A percentile compares a stretch with the other conserved stretches of the same genome.
These are phyloP conservation scores for Ganoderma lucidum DNA, from an alignment of 1,284 basidiomycete species.

Conservation along the genomic window DNA sequence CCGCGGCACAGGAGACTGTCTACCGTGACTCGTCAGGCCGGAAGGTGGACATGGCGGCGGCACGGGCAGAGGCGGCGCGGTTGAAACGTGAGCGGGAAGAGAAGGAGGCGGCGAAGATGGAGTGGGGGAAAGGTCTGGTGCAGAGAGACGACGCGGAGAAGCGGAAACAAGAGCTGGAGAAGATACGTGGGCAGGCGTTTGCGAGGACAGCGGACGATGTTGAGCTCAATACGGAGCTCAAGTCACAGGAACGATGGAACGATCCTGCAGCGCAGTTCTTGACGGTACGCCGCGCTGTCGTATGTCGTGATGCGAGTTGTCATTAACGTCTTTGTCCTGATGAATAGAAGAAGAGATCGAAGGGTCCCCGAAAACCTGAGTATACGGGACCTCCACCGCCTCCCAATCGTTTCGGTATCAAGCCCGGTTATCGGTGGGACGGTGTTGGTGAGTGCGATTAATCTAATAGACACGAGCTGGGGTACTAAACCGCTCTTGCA, in stretches of 20 bases:
- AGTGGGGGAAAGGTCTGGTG: slow-evolving; percentile 95
- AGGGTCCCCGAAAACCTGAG: slow-evolving; percentile 82
- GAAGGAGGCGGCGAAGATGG: slow-evolving; percentile 89
- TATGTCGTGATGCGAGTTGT: background rate
- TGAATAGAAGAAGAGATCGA: slow-evolving; percentile 72
- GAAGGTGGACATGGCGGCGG: slow-evolving; percentile 88
- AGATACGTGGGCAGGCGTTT: slow-evolving; percentile 71
- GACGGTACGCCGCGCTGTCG: slow-evolving; percentile 63
- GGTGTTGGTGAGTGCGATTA: slow-evolving; percentile 79
- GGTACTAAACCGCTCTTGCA: slow-evolving; percentile 43
- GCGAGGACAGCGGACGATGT: slow-evolving; percentile 85
- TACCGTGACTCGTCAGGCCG: slow-evolving; percentile 92
- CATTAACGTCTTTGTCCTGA: slow-evolving; percentile 9
- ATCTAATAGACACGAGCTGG: background rate
- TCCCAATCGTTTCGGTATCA: slow-evolving; percentile 95
- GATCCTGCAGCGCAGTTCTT: slow-evolving; percentile 95
- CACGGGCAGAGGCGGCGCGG: slow-evolving; percentile 82
- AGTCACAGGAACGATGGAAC: slow-evolving; percentile 87
- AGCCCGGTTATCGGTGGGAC: slow-evolving; percentile 97
- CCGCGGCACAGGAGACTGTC: slow-evolving; percentile 85
- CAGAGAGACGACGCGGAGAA: slow-evolving; percentile 84
- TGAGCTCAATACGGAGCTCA: slow-evolving; percentile 86
- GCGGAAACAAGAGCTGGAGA: slow-evolving; percentile 68
- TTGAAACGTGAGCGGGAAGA: slow-evolving; percentile 83
- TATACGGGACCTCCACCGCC: slow-evolving; percentile 90